A percentile compares a stretch with the other conserved stretches of the same genome.
These are phyloP conservation scores for Microdochium nivale DNA, from an alignment of 2,329 filamentous ascomycete species.

Conservation along the genomic window DNA sequence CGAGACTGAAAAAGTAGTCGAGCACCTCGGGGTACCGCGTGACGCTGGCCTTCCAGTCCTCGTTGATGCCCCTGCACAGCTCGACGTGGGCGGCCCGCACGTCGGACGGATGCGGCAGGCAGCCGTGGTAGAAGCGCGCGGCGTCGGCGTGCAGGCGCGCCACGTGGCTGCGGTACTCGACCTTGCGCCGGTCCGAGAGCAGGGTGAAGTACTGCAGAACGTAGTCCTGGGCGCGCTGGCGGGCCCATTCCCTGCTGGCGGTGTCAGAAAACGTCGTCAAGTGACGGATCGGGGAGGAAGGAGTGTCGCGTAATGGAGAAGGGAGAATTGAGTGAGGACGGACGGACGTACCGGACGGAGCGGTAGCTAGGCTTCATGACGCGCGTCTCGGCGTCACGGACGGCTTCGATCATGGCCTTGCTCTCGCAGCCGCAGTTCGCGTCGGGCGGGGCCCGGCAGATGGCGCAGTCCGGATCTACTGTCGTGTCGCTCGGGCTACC, in stretches of 20 bases:
- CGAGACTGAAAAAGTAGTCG: constrained; percentile 46
- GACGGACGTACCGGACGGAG: neutral
- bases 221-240: constrained; percentile 26
- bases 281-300: too few species aligned
- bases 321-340: neutral
- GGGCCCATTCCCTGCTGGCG: constrained; percentile 23
- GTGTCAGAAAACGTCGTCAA: neutral
- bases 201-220: constrained; percentile 26
- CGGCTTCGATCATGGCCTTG: neutral
- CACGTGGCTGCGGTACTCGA: constrained; percentile 17
- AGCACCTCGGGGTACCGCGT: constrained; percentile 45
- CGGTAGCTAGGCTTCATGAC: neutral
- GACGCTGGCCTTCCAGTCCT: constrained; percentile 44
- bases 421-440: neutral
- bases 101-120: constrained; percentile 24
- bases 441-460: neutral
- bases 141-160: constrained; percentile 17
- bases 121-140: constrained; percentile 17
- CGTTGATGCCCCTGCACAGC: constrained; percentile 43
- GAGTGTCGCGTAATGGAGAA: neutral
- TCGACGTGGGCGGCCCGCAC: constrained; percentile 37
- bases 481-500: neutral
- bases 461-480: neutral
- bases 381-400: neutral
- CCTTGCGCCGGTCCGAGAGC: constrained; percentile 23